Conservation (phyloP, 108 stramenopile genomes). For the Fragilaria radians region DNA sequence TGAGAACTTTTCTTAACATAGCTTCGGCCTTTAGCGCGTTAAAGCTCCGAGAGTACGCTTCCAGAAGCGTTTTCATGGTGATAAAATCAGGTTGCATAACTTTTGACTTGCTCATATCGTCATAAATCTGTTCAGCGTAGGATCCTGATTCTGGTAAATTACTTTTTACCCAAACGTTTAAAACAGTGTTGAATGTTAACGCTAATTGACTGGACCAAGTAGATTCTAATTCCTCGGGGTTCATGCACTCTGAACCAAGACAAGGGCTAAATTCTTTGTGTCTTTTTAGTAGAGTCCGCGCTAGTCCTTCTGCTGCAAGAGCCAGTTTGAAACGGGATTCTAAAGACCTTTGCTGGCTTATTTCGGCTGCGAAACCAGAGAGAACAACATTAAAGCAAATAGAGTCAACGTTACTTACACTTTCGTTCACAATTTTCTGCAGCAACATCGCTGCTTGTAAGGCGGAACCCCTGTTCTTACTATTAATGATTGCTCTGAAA, state of each 20-base stretch:
- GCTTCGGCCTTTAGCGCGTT: constrained; percentile 27
- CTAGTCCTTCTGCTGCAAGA: constrained; percentile 30
- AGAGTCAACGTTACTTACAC: not conserved
- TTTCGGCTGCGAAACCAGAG: constrained; percentile 19
- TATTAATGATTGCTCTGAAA: constrained; percentile 31
- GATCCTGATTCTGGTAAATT: constrained; percentile 9
- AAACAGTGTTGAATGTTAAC: constrained; percentile 33
- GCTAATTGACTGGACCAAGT: not conserved
- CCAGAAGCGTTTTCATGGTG: constrained; percentile 41
- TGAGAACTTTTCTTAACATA: constrained; percentile 19
- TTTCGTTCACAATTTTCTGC: constrained; percentile 18
- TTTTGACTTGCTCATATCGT: constrained; percentile 23
- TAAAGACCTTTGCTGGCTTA: constrained; percentile 15
- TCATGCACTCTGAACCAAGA: not conserved
- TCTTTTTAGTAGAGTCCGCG: not conserved
- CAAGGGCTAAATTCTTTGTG: not conserved
- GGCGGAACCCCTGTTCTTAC: constrained; percentile 11
- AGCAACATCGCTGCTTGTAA: constrained; percentile 21
- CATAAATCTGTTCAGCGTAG: constrained; percentile 30
- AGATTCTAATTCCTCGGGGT: constrained; percentile 2
- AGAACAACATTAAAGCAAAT: constrained; percentile 19
- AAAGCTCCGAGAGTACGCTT: constrained; percentile 28
- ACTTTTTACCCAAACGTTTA: constrained; percentile 36
- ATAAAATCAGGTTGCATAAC: constrained; percentile 13
- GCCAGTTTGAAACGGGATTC: constrained; percentile 22